A percentile compares a stretch with the other conserved stretches of the same genome.
Evolutionary conservation across 805 yeast genomes (phyloP).

Genomic region (Lipomyces yamanashiensis): DNA sequence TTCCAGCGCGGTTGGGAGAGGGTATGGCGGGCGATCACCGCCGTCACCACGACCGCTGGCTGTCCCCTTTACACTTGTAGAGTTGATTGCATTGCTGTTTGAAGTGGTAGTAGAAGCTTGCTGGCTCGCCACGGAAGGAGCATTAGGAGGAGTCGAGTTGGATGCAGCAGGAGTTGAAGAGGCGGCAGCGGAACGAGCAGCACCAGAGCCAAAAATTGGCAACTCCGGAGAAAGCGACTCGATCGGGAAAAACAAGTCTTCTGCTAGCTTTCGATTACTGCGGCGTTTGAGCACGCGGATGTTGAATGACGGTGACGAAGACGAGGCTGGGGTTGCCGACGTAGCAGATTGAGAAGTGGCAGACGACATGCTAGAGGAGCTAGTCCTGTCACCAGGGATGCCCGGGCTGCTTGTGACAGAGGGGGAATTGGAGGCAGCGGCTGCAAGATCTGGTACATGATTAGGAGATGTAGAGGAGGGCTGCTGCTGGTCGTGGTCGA

Average conservation of each 20-base stretch:
- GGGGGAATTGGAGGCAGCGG: not conserved
- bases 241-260: constrained; percentile 19
- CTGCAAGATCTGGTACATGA: not conserved
- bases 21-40: not conserved
- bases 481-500: constrained; percentile 3
- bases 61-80: not conserved
- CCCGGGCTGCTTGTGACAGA: not conserved
- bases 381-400: not conserved
- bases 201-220: not conserved
- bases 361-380: constrained; percentile 4
- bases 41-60: not conserved
- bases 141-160: not conserved
- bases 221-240: not conserved
- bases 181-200: not conserved
- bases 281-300: constrained; percentile 19
- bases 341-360: not conserved
- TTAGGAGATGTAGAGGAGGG: not conserved
- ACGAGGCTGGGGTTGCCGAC: not conserved
- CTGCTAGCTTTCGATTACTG: constrained; percentile 20
- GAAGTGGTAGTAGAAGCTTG: not conserved
- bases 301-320: constrained; percentile 20
- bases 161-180: constrained; percentile 1
- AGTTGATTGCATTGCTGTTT: not conserved
- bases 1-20: not conserved
- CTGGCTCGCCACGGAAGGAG: constrained; percentile 2